Conservation (phyloP, 345 rosid species). For the Salix suchowensis region DNA sequence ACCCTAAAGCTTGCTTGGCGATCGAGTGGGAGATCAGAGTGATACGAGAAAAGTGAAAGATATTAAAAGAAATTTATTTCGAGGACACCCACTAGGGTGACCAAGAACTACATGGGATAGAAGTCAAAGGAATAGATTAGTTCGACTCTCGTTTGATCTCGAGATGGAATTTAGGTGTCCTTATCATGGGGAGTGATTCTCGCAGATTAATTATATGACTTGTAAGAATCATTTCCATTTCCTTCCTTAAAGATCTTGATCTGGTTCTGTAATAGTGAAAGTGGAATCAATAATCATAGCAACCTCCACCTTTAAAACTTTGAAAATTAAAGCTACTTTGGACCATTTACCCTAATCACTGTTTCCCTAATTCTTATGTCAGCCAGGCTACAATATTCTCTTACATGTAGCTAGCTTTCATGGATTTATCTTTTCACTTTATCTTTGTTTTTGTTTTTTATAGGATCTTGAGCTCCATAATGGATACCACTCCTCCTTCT, state of each 20-base stretch:
- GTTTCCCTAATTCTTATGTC: not conserved
- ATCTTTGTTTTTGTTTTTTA: too few species aligned
- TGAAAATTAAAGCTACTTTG: constrained; percentile 15
- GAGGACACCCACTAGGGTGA: constrained; percentile 16
- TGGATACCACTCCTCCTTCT: too few species aligned
- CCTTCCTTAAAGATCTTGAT: not conserved
- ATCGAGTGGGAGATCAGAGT: constrained; percentile 16
- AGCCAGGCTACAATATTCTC: too few species aligned
- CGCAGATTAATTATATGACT: not conserved
- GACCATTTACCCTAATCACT: constrained; percentile 1
- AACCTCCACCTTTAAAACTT: constrained; percentile 22
- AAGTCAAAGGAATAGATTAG: not conserved
- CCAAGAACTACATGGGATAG: constrained; percentile 17
- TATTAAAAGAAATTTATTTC: not conserved
- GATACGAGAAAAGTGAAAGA: not conserved
- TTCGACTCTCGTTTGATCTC: not conserved
- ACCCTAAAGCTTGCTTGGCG: constrained; percentile 14
- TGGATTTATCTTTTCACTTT: too few species aligned
- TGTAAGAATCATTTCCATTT: not conserved
- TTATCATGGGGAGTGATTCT: not conserved
- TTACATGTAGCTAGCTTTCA: too few species aligned
- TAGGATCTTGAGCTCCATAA: too few species aligned
- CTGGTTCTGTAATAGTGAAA: constrained; percentile 10
- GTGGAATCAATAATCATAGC: constrained; percentile 18
- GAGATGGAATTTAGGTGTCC: not conserved